Evolutionary conservation across 371 early-diverging fungal species (phyloP).

Genomic region (Actinomortierella ambigua): DNA sequence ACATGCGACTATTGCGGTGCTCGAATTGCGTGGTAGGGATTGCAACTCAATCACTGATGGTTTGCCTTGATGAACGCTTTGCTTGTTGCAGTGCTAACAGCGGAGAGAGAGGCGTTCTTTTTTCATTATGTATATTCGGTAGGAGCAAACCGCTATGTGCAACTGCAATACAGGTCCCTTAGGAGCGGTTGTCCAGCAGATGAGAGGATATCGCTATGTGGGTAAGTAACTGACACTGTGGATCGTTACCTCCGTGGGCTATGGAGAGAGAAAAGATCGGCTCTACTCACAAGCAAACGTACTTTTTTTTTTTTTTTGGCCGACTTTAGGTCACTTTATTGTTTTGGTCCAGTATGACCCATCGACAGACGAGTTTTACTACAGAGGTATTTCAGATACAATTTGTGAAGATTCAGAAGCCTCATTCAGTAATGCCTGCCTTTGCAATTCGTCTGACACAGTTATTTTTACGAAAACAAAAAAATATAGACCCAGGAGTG

Average conservation of each 20-base stretch:
- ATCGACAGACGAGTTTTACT: slow-evolving; percentile 66
- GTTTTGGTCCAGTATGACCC: slow-evolving; percentile 74
- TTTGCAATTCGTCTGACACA: too few relatives aligned
- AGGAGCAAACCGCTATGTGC: slow-evolving; percentile 52
- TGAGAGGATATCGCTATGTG: slow-evolving; percentile 56
- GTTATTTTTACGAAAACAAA: neutral
- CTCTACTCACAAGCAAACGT: neutral
- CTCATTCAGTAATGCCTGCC: too few relatives aligned
- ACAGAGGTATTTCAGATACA: slow-evolving; percentile 65
- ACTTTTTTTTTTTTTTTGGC: neutral
- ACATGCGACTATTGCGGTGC: slow-evolving; percentile 68
- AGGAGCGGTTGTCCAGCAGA: slow-evolving; percentile 50
- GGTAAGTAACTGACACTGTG: slow-evolving; percentile 26
- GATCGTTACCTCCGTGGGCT: too few relatives aligned
- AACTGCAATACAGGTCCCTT: slow-evolving; percentile 51
- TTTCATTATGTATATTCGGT: neutral
- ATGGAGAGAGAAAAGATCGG: too few relatives aligned
- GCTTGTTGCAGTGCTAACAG: neutral
- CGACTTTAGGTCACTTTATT: slow-evolving; percentile 71
- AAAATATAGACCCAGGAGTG: slow-evolving; percentile 68
- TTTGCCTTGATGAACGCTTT: neutral
- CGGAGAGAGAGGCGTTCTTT: neutral
- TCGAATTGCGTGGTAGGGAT: slow-evolving; percentile 55
- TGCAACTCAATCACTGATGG: neutral
- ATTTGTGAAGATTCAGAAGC: too few relatives aligned